phyloP scores from a whole-genome alignment of 2,329 filamentous ascomycete species.

The Aaosphaeria arxii region DNA sequence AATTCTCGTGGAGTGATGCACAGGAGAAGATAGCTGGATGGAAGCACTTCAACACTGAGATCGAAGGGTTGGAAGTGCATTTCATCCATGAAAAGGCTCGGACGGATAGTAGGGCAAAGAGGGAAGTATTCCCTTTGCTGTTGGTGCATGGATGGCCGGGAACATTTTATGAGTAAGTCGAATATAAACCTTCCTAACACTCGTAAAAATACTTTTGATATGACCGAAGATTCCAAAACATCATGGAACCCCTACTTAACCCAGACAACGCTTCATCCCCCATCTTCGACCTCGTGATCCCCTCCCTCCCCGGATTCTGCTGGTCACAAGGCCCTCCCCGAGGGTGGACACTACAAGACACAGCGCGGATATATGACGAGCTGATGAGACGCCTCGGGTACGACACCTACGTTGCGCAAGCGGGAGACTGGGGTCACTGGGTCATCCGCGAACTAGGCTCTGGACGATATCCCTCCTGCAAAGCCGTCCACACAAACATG shows the following conservation, averaged over 20 bases:
- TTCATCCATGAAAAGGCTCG: constrained; percentile 38
- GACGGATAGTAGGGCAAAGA: constrained; percentile 14
- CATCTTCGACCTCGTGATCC: constrained; percentile 57
- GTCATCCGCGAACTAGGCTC: constrained; percentile 16
- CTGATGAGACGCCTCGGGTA: constrained; percentile 36
- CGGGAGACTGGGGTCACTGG: constrained; percentile 43
- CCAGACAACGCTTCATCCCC: constrained; percentile 20
- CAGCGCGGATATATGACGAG: constrained; percentile 24
- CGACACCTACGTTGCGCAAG: constrained; percentile 36
- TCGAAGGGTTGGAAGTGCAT: constrained; percentile 33
- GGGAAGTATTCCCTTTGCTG: constrained; percentile 40
- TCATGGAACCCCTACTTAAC: constrained; percentile 34
- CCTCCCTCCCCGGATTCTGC: constrained; percentile 48
- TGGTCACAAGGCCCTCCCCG: neutral
- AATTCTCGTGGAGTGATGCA: constrained; percentile 32
- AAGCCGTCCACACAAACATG: constrained; percentile 41
- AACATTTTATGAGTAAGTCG: constrained; percentile 40
- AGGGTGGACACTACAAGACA: constrained; percentile 45
- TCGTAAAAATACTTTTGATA: neutral
- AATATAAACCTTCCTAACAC: neutral
- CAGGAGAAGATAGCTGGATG: constrained; percentile 31
- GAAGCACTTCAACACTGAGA: constrained; percentile 33
- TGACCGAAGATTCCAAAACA: constrained; percentile 19
- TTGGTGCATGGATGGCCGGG: constrained; percentile 47
- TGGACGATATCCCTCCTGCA: constrained; percentile 27